A percentile compares a stretch with the other conserved stretches of the same genome.
Conservation (phyloP, 23 red algal species). For the Gracilaria gracilis region DNA sequence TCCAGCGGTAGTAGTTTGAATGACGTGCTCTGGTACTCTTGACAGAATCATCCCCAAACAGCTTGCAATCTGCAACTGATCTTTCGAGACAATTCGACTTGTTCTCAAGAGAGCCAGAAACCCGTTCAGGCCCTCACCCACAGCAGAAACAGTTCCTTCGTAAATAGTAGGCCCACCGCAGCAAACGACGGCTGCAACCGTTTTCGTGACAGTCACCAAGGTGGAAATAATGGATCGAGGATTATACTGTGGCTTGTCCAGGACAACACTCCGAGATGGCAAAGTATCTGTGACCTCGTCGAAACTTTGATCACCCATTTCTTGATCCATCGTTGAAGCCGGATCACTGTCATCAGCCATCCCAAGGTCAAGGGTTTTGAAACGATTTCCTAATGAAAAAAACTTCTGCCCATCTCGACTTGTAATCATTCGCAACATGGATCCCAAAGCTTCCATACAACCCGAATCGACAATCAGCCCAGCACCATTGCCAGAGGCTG, state of each 20-base stretch:
- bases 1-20: constrained; percentile 12
- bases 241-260: constrained; percentile 3
- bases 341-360: neutral
- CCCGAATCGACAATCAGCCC: constrained; percentile 41
- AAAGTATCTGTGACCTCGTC: neutral
- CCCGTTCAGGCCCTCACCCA: constrained; percentile 31
- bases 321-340: neutral
- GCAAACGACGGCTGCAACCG: constrained; percentile 29
- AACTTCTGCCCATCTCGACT: constrained; percentile 24
- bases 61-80: constrained; percentile 43
- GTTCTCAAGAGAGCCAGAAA: constrained; percentile 25
- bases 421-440: constrained; percentile 26
- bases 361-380: neutral
- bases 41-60: constrained; percentile 62
- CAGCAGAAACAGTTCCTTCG: constrained; percentile 1
- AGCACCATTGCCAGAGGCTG: constrained; percentile 46
- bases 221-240: constrained; percentile 12
- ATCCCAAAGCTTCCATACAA: constrained; percentile 49
- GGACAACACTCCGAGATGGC: neutral
- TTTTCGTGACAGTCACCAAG: constrained; percentile 16
- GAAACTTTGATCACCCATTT: constrained; percentile 4
- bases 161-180: constrained; percentile 29
- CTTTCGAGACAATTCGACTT: neutral
- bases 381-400: neutral
- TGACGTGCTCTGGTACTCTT: constrained; percentile 31